These are phyloP conservation scores for Mycena indigotica DNA, from an alignment of 768 basidiomycete genomes.

Conservation along the genomic window DNA sequence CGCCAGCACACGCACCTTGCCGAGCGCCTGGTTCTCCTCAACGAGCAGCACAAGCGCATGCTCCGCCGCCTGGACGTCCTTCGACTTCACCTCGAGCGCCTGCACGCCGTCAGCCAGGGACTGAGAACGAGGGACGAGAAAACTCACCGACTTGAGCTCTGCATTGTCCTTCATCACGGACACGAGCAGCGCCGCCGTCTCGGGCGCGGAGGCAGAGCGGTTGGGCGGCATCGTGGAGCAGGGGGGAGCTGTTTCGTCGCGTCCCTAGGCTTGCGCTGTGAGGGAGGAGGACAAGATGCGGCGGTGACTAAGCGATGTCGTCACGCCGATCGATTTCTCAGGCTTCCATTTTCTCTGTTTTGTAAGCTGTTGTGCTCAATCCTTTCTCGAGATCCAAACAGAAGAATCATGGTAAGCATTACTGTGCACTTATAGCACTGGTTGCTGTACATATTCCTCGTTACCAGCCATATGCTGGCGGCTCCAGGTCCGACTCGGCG, in stretches of 20 bases:
- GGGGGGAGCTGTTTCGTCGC: not conserved
- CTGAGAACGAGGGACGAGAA: not conserved
- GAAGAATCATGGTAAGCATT: not conserved
- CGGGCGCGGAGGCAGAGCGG: not conserved
- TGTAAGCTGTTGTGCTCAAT: not conserved
- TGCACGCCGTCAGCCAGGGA: not conserved
- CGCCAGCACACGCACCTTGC: not conserved
- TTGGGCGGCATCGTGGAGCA: not conserved
- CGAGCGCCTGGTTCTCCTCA: not conserved
- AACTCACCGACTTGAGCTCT: not conserved
- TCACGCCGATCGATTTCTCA: not conserved
- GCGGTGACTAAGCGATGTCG: too few species aligned
- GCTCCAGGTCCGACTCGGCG: not conserved
- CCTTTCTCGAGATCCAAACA: too few species aligned
- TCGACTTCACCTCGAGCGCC: not conserved
- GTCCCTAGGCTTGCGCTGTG: not conserved
- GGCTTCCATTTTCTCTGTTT: not conserved
- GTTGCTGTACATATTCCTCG: not conserved
- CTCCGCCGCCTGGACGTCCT: not conserved
- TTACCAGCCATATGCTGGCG: not conserved
- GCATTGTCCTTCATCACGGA: constrained; percentile 1
- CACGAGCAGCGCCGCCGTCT: not conserved
- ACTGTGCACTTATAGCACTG: not conserved
- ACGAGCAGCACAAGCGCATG: not conserved
- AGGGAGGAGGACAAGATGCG: too few species aligned